Evolutionary conservation across 164 flowering plant species (phyloP).

Genomic region (Euptelea pleiosperma): DNA sequence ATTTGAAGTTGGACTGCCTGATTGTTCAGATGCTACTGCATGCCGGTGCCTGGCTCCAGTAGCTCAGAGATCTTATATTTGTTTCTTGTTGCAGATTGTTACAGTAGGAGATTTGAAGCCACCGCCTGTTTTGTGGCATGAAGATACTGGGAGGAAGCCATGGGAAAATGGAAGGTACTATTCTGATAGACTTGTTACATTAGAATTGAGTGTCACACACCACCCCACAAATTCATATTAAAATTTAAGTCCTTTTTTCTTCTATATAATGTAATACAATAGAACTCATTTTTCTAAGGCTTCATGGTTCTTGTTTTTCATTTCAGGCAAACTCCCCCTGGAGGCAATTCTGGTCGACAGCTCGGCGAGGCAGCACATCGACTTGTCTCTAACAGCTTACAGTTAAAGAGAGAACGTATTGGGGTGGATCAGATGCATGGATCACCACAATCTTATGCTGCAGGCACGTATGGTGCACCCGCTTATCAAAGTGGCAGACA

Average conservation of each 20-base stretch:
- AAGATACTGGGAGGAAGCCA: conserved; percentile 69
- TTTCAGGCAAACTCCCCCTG: conserved; percentile 52
- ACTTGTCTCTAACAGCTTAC: conserved; percentile 73
- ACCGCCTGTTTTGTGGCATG: conserved; percentile 89
- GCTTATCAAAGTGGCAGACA: conserved; percentile 24
- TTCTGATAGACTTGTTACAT: background rate
- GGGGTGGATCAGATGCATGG: conserved; percentile 28
- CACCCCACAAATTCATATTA: too few relatives aligned
- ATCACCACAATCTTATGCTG: conserved; percentile 26
- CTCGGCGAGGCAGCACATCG: conserved; percentile 92
- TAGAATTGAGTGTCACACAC: background rate
- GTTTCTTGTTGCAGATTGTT: conserved; percentile 49
- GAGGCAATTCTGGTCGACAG: conserved; percentile 60
- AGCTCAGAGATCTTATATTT: background rate
- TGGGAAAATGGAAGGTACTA: conserved; percentile 43
- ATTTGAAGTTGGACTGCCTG: too few relatives aligned
- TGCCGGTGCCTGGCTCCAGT: background rate
- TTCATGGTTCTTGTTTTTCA: background rate
- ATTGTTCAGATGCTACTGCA: background rate
- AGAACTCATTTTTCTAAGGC: background rate
- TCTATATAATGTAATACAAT: background rate
- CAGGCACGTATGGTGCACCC: conserved; percentile 20
- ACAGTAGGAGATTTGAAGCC: conserved; percentile 67
- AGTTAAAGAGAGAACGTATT: conserved; percentile 30
- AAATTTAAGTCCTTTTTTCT: too few relatives aligned